Conservation (phyloP, 2,329 filamentous ascomycete species). For the Penicillium decumbens region DNA sequence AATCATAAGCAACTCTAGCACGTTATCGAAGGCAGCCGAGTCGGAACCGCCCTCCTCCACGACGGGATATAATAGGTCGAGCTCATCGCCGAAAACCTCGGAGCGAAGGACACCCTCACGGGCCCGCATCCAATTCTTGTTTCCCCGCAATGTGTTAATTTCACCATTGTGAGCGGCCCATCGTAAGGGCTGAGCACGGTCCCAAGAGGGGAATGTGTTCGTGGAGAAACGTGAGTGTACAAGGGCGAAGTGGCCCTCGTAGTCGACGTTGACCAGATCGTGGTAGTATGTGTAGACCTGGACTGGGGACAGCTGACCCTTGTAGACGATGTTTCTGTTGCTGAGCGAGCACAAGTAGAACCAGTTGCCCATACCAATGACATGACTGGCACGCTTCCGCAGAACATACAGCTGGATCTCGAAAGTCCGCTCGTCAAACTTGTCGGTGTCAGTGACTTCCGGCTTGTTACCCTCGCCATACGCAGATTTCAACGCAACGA, state of each 20-base stretch:
- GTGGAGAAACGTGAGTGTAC: slow-evolving; percentile 97
- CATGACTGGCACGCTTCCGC: slow-evolving; percentile 89
- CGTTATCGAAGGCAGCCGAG: slow-evolving; percentile 95
- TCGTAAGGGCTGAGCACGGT: slow-evolving; percentile 88
- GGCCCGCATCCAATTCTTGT: slow-evolving; percentile 99
- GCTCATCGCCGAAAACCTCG: slow-evolving; percentile 83
- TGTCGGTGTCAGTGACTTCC: slow-evolving; percentile 68
- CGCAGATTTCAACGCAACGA: slow-evolving; percentile 78
- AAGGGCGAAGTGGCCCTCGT: slow-evolving; percentile 92
- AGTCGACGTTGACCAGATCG: slow-evolving; percentile 93
- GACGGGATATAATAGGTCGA: slow-evolving; percentile 86
- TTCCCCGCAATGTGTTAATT: slow-evolving; percentile 94
- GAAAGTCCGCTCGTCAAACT: slow-evolving; percentile 80
- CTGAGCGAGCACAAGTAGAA: slow-evolving; percentile 96
- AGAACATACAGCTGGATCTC: slow-evolving; percentile 92
- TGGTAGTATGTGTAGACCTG: slow-evolving; percentile 99
- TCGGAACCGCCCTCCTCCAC: slow-evolving; percentile 96
- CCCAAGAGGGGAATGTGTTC: slow-evolving; percentile 98
- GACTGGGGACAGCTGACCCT: slow-evolving; percentile 87
- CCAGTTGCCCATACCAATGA: slow-evolving; percentile 95
- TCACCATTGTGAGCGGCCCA: slow-evolving; percentile 99
- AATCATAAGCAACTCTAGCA: slow-evolving; percentile 86
- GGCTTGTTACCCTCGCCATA: slow-evolving; percentile 80
- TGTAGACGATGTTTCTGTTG: slow-evolving; percentile 99
- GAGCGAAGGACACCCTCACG: slow-evolving; percentile 94